Evolutionary conservation across 2,329 filamentous ascomycete genomes (phyloP).

Genomic region (Alternaria longipes): DNA sequence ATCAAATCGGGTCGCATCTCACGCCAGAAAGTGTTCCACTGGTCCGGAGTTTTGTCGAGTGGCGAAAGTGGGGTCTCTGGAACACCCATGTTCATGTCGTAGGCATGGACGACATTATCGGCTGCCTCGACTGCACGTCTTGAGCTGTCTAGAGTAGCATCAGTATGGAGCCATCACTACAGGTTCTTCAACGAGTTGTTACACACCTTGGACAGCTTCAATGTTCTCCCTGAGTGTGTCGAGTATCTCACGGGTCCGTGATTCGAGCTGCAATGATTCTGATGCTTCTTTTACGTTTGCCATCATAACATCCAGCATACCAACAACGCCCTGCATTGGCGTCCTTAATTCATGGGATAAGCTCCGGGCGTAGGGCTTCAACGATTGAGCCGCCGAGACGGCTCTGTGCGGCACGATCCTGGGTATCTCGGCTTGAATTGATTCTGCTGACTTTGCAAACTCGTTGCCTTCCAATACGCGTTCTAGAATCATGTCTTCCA

Average conservation of each 20-base stretch:
- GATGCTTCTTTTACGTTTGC: conserved; percentile 74
- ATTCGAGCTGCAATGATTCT: conserved; percentile 63
- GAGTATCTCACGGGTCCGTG: conserved; percentile 65
- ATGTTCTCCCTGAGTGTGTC: conserved; percentile 73
- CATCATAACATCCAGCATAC: conserved; percentile 81
- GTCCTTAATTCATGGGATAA: conserved; percentile 76
- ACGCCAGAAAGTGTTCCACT: conserved; percentile 39
- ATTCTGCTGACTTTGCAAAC: conserved; percentile 47
- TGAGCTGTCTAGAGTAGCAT: conserved; percentile 66
- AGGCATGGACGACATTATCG: conserved; percentile 78
- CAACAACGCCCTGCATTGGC: conserved; percentile 79
- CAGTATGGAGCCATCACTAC: conserved; percentile 8
- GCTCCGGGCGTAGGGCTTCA: conserved; percentile 76
- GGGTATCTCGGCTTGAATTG: conserved; percentile 37
- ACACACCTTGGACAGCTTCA: conserved; percentile 71
- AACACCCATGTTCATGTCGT: conserved; percentile 78
- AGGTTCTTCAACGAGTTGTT: not conserved
- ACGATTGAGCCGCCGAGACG: conserved; percentile 68
- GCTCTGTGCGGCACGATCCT: conserved; percentile 64
- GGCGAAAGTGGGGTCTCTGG: conserved; percentile 67
- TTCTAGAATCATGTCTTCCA: conserved; percentile 72
- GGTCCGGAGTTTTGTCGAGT: conserved; percentile 42
- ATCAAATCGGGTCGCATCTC: conserved; percentile 56
- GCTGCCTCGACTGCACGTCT: conserved; percentile 76
- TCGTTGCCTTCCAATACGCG: conserved; percentile 64